phyloP scores from a whole-genome alignment of 2,329 filamentous ascomycete genomes.

The Polytolypa hystricis region DNA sequence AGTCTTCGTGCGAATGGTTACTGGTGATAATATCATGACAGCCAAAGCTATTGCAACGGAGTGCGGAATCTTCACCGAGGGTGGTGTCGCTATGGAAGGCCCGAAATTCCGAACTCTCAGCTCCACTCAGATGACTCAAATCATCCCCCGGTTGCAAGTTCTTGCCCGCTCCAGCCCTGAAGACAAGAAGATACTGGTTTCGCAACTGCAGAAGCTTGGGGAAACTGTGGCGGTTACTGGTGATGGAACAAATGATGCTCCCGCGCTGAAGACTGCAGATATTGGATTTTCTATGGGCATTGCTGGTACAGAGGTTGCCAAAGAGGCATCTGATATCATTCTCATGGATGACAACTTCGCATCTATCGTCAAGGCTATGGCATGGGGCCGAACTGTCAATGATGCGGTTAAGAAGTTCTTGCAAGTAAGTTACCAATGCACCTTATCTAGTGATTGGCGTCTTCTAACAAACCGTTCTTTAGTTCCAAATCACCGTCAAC shows the following conservation, averaged over 20 bases:
- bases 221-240: slow-evolving; percentile 54
- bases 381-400: slow-evolving; percentile 58
- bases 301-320: slow-evolving; percentile 55
- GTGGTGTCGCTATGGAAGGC: slow-evolving; percentile 57
- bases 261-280: slow-evolving; percentile 54
- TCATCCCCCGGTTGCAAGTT: slow-evolving; percentile 51
- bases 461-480: slow-evolving; percentile 16
- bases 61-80: slow-evolving; percentile 54
- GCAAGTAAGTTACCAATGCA: slow-evolving; percentile 5
- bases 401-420: slow-evolving; percentile 58
- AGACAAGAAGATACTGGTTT: slow-evolving; percentile 55
- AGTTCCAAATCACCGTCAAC: slow-evolving; percentile 64
- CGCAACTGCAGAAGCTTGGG: slow-evolving; percentile 48
- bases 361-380: slow-evolving; percentile 54
- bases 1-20: slow-evolving; percentile 64
- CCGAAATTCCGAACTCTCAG: slow-evolving; percentile 53
- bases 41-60: slow-evolving; percentile 62
- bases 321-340: slow-evolving; percentile 57
- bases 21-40: slow-evolving; percentile 60
- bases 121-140: slow-evolving; percentile 47
- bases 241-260: slow-evolving; percentile 57
- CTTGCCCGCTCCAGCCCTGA: slow-evolving; percentile 56
- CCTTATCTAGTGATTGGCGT: neutral
- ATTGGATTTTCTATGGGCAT: slow-evolving; percentile 60
- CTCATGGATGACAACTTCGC: slow-evolving; percentile 56